A percentile compares a stretch with the other conserved stretches of the same genome.
Conservation (phyloP, 1,139 yeast species). For the Candida buenavistaensis region DNA sequence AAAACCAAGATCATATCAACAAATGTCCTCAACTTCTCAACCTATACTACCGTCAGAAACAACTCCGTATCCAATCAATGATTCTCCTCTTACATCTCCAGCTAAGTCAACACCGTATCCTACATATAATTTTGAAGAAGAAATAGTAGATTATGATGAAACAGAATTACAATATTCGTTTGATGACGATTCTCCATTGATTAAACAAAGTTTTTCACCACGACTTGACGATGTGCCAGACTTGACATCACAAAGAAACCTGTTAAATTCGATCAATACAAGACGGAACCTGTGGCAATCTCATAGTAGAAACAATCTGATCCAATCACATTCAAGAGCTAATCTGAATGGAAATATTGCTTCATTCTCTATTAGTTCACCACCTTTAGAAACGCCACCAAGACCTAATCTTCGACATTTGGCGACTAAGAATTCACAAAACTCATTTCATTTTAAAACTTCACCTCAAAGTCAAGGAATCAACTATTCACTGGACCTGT, state of each 20-base stretch:
- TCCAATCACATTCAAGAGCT: constrained; percentile 1
- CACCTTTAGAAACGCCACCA: constrained; percentile 8
- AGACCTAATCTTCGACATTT: constrained; percentile 3
- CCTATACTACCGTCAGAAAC: constrained; percentile 6
- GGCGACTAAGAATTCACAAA: constrained; percentile 3
- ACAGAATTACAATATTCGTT: constrained; percentile 4
- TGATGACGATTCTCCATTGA: constrained; percentile 10
- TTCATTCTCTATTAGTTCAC: background rate
- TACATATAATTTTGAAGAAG: constrained; percentile 11
- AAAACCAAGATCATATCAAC: constrained; percentile 13
- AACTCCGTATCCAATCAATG: constrained; percentile 11
- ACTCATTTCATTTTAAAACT: too few species aligned
- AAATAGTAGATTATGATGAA: constrained; percentile 6
- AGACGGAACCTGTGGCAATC: constrained; percentile 3
- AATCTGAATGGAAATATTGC: background rate
- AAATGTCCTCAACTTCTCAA: constrained; percentile 13
- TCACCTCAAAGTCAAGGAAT: constrained; percentile 1
- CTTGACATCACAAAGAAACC: constrained; percentile 8
- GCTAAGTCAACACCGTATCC: constrained; percentile 11
- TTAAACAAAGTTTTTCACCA: constrained; percentile 12
- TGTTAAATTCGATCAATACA: background rate
- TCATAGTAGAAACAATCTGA: constrained; percentile 3
- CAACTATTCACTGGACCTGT: constrained; percentile 5
- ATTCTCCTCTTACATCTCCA: constrained; percentile 1
- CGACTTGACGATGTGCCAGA: constrained; percentile 11